Evolutionary conservation across 805 yeast species (phyloP), one percentile per base, ranked within the genome.

Genomic region (Torulaspora indica): DNA sequence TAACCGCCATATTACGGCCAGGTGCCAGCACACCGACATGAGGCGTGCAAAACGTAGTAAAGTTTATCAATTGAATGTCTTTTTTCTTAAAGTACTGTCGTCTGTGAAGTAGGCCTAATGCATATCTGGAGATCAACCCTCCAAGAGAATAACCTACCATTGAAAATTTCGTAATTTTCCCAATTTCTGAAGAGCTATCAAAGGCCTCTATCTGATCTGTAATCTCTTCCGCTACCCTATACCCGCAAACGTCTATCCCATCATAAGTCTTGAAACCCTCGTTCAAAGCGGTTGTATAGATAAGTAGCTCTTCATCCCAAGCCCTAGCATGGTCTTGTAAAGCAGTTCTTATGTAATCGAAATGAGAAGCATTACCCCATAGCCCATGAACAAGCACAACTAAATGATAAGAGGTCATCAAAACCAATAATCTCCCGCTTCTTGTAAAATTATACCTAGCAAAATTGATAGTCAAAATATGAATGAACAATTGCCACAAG

Each of bases 71-170:
- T 30, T 67, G 70, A 10, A 85, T 70, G n/a, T 51, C 51, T 8
- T 46, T 40, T 34, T 43, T 3, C 60, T 55, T 15, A 74, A 71
- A 61, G 81, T 84, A 46, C 71, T 69, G 4, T 74, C 74, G 52
- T 74, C 72, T 71, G 51, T 78, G 69, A 44, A 89, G 68, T 12
- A 82, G 66, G 0, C 96, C 96, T 28, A 86, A 69, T 15, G 88
- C 82, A 60, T 84, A 87, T 34, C 96, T 69, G 1, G 86, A 72
- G 42, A 89, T 79, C 38, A 89, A 67, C 0, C 96, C 96, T 5
- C 96, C 96, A 37, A 89, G 66, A 0, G 95, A 85, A 61, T 87
- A 89, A 1, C 96, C 95, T 2, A 83, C 75, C 22, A 89, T 68
- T 27, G 95, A 83, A 45, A 89, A 71, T 53, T 79, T 76, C n/a